phyloP scores from a whole-genome alignment of 306 rosid species.

The Mucuna pruriens region DNA sequence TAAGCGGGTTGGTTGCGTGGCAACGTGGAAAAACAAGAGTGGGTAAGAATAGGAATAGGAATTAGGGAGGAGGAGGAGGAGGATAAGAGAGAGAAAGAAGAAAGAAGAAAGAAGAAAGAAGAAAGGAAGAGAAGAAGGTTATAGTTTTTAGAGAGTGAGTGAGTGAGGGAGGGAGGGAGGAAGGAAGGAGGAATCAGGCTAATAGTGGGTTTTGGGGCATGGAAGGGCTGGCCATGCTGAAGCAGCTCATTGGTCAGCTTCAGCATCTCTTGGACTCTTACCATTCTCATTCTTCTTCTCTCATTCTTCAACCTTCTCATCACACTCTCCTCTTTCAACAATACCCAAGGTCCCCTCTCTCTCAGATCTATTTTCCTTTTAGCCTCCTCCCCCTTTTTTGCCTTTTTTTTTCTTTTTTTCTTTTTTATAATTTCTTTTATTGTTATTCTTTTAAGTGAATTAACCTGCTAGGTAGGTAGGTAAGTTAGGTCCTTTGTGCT shows the following conservation, averaged over 20 bases:
- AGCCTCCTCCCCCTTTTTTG: neutral
- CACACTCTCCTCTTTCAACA: conserved; percentile 48
- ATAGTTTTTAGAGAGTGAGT: no score
- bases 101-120: neutral
- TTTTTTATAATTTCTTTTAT: neutral
- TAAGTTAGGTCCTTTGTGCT: conserved; percentile 22
- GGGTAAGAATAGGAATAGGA: neutral
- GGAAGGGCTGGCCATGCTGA: conserved; percentile 85
- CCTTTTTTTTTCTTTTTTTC: neutral
- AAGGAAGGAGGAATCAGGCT: neutral
- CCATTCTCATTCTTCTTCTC: conserved; percentile 30
- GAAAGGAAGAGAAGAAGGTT: neutral
- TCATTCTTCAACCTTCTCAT: conserved; percentile 39
- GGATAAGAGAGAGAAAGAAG: conserved; percentile 17
- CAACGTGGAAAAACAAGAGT: conserved; percentile 48
- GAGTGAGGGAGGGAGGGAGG: neutral
- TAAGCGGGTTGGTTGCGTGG: conserved; percentile 23
- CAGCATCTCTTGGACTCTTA: conserved; percentile 58
- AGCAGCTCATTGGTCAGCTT: conserved; percentile 81
- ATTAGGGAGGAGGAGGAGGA: neutral
- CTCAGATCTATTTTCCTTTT: conserved; percentile 19
- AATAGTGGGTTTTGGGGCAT: conserved; percentile 39
- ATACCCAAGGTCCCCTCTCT: conserved; percentile 52
- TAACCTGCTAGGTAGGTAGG: neutral
- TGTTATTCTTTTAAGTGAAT: conserved; percentile 24